Evolutionary conservation across 371 early-diverging fungal species (phyloP), one percentile per base, ranked within the genome.

Genomic region (Rhizomucor miehei): DNA sequence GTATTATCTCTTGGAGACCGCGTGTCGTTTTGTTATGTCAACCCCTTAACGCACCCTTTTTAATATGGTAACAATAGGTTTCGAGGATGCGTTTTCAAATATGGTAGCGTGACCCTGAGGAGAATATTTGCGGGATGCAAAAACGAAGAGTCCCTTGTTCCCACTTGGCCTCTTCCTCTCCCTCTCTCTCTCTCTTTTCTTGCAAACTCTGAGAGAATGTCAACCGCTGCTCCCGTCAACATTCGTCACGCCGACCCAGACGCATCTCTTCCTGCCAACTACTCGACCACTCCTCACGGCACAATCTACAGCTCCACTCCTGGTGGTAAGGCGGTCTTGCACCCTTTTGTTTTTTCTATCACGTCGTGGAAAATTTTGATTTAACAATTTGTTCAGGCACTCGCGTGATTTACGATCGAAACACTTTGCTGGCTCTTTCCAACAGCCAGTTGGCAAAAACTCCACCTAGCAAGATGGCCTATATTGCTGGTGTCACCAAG

Each of bases 331-430:
- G 45, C 49, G 35, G 52, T 6, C 6, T 39, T 12, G n/a, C 12
- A 34, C 48, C 8, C 25, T 1, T 24, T 46, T 46, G 23, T 29
- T 8, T 29, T 29, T 11, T 21, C 52, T 17, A 35, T 54, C 37
- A 35, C 41, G 36, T 21, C 23, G 20, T 56, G 29, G 29, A 29
- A 29, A 29, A 20, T 41, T 35, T 54, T 48, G n/a, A 39, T 34
- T 47, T 43, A 38, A 23, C 13, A 21, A 43, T 36, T 40, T 34
- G 29, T 16, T 13, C 60, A 82, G 81, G 84, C 48, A 77, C 82
- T 60, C 79, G 82, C 59, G 83, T 81, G 52, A 77, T 77, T 53
- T 87, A 87, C 57, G 87, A 87, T 66, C 84, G 85, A 46, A 65
- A 64, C 53, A 85, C 80, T 8, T 67, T 87, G 62, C 61, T 85